Base-by-base conservation (phyloP, 2,329 filamentous ascomycete genomes). In the Aspergillus cejpii region DNA sequence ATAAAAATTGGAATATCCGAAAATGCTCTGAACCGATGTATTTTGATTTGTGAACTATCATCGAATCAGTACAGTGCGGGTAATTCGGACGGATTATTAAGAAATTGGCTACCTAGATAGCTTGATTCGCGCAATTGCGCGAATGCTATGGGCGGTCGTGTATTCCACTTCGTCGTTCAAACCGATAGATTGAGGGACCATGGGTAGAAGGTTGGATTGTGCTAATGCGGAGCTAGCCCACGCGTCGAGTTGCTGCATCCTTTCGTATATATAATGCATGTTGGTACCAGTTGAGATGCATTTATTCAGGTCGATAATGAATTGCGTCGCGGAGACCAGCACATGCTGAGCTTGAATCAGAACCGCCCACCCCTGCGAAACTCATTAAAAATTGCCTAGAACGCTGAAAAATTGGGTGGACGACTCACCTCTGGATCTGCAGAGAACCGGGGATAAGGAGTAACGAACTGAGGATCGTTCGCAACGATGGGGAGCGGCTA, bases 21-120 rank as follows among this genome's bases (percentile, higher is more conserved):
- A 47, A 73, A 73, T 12, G 70, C 70, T 33, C 68, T 58, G 43
- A 72, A 72, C n/a, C 70, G 66, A 45, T 73, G 69, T 1, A 65
- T 59, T 54, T 72, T 73, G 24, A 73, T 72, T 52, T 68, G 66
- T 8, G 70, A 67, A 51, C 70, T 73, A 29, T 7, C 31, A 14
- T 8, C 17, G 37, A 5, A 41, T 56, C 47, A 49, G 39, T 46
- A 34, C 40, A 19, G 21, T 20, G 15, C 10, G 31, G 8, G 5
- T 8, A 24, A 20, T 10, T 28, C n/a, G 21, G 21, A 6, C 3
- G 3, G 5, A 12, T 17, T 40, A 45, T 44, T 24, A 8, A 5
- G 2, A 21, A 12, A 7, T 1, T 14, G 39, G 47, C 11, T 51
- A 71, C 69, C 69, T 72, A 33, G 64, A 66, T 14, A 72, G 45